Percentiles rank a stretch among this genome's conserved stretches.
These are phyloP conservation scores for Candida glaebosa DNA, from an alignment of 805 yeast species.

Conservation along the genomic window DNA sequence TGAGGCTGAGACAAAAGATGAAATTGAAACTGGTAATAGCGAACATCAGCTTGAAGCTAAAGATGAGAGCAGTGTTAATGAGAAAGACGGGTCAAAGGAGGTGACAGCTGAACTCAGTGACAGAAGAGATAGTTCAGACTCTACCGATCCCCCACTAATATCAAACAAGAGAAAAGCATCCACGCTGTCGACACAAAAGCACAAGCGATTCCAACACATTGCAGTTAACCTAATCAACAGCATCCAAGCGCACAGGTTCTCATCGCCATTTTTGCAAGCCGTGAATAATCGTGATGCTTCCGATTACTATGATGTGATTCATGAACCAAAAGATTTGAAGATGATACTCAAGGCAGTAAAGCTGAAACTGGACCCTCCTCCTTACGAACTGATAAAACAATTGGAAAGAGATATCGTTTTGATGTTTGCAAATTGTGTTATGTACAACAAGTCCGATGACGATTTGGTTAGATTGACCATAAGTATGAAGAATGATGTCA, in stretches of 20 bases:
- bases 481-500: constrained; percentile 70
- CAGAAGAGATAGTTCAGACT: constrained; percentile 6
- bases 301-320: constrained; percentile 58
- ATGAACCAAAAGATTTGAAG: constrained; percentile 66
- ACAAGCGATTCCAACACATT: constrained; percentile 57
- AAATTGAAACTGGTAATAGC: neutral
- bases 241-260: constrained; percentile 66
- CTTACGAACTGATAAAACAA: constrained; percentile 53
- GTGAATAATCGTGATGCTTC: constrained; percentile 69
- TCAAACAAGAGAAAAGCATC: constrained; percentile 1
- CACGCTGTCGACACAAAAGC: constrained; percentile 9
- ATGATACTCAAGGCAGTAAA: constrained; percentile 56
- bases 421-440: constrained; percentile 81
- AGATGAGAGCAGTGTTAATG: neutral
- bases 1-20: neutral
- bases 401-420: constrained; percentile 66
- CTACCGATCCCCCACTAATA: constrained; percentile 8
- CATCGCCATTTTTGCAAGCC: constrained; percentile 70
- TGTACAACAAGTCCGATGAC: constrained; percentile 69
- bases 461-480: constrained; percentile 60
- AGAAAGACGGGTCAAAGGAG: neutral
- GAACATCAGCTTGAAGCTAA: neutral
- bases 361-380: constrained; percentile 29
- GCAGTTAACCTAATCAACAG: constrained; percentile 61
- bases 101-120: constrained; percentile 5